Evolutionary conservation across 345 rosid species (phyloP).

Genomic region (Gossypium sturtianum): DNA sequence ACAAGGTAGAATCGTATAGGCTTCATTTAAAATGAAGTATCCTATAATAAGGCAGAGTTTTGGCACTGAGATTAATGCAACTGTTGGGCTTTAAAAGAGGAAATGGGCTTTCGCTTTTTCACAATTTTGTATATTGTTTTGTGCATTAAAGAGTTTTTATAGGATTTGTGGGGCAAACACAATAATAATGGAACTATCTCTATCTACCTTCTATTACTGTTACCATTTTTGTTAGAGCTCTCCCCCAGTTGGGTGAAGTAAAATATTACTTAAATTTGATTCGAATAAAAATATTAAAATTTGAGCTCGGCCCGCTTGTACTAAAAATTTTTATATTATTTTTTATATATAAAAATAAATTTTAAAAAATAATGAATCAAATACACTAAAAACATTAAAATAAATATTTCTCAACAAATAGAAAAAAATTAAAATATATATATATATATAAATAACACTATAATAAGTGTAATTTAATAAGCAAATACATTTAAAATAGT

Average conservation of each 20-base stretch:
- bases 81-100: neutral
- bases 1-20: neutral
- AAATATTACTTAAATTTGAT: too few species aligned
- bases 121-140: neutral
- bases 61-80: slow-evolving; percentile 2
- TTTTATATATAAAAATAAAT: too few species aligned
- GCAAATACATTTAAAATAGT: too few species aligned
- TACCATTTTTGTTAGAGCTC: neutral
- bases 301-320: rapidly evolving
- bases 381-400: too few species aligned
- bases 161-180: neutral
- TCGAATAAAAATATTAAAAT: too few species aligned
- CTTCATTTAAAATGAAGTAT: slow-evolving; percentile 4
- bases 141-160: neutral
- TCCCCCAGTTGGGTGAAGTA: too few species aligned
- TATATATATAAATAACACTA: too few species aligned
- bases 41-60: neutral
- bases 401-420: too few species aligned
- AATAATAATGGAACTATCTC: neutral
- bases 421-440: too few species aligned
- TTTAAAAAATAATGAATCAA: too few species aligned
- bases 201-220: neutral
- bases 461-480: too few species aligned
- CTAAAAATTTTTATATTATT: too few species aligned
- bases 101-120: neutral